These are phyloP conservation scores for Gracilaria gracilis DNA, from an alignment of 23 red algal species.

Conservation along the genomic window DNA sequence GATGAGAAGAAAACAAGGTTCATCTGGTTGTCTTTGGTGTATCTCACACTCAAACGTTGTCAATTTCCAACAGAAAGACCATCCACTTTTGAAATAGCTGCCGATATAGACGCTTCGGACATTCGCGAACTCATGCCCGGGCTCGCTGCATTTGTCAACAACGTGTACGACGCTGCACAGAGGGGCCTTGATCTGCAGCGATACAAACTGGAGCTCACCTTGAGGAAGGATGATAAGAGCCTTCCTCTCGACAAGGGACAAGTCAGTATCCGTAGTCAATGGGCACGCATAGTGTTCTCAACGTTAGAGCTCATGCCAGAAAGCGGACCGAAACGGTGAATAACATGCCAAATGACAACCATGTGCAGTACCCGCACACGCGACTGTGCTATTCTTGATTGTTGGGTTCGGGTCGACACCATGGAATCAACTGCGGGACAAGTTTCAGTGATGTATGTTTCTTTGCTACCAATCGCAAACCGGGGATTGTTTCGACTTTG, in stretches of 20 bases:
- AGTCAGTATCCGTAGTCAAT: conserved; percentile 70
- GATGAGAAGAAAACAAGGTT: conserved; percentile 68
- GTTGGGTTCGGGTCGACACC: not conserved
- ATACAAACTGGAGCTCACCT: conserved; percentile 70
- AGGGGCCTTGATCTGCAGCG: conserved; percentile 63
- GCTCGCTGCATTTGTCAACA: conserved; percentile 51
- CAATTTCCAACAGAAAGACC: conserved; percentile 29
- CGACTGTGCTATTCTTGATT: not conserved
- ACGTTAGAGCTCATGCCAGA: conserved; percentile 58
- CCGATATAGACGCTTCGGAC: not conserved
- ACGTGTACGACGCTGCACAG: conserved; percentile 67
- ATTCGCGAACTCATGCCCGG: conserved; percentile 25
- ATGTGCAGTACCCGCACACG: not conserved
- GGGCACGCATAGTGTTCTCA: conserved; percentile 69
- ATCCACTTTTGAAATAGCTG: not conserved
- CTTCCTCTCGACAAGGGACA: conserved; percentile 3
- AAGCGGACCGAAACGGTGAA: not conserved
- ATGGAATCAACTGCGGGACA: not conserved
- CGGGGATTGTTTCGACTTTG: not conserved
- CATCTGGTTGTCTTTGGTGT: conserved; percentile 72
- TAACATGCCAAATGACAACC: not conserved
- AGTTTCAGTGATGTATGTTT: not conserved
- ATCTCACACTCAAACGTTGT: conserved; percentile 56
- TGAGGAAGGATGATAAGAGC: conserved; percentile 32
- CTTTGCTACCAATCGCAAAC: not conserved